Base-by-base conservation (phyloP, 192 early-diverging fungal genomes). In the Backusella tarrabulga region DNA sequence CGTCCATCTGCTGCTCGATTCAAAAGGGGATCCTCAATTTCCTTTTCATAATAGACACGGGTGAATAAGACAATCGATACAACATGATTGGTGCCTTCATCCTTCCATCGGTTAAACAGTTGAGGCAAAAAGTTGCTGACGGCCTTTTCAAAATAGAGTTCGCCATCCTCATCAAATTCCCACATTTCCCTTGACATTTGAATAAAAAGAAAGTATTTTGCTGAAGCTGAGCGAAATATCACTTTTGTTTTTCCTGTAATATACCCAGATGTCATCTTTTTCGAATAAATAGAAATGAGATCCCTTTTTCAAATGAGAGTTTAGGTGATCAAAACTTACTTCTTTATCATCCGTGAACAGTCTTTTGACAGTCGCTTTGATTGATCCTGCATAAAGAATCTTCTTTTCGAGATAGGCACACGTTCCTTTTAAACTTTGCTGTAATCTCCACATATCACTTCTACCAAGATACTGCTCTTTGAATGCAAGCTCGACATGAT, bases 151-250 rank as follows among this genome's bases (percentile, higher is more conserved):
- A 95, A 97, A 81, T 92, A 96, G 29, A 99, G 83, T 80, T 98
- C 95, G 8, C 97, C 96, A 78, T 99, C 97, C 77, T 98, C 97
- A 71, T 96, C 96, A 88, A 97, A 98, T 44, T 96, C 92, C 94
- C 94, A 97, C 96, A 98, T 99, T 85, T 99, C 97, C 63, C 90
- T 90, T 36, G 92, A 94, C 95, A 99, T 95, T 85, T 99, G 97
- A 23, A 99, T 91, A 80, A 97, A 96, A 17, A 99, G 90, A 79
- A 96, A 97, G 68, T 93, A 95, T 74, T 97, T 95, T 12, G 96
- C 97, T 0, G 96, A 96, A 75, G 95, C 95, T 12, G 97, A 98
- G 15, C 97, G 88, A 72, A 97, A 98, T 14, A 98, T 95, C 34
- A 91, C 84, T 82, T 92, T 91, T 9, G 97, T 98, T 21, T 87